Evolutionary conservation across 2,329 filamentous ascomycete genomes (phyloP).

Genomic region (Cladosporium velox): DNA sequence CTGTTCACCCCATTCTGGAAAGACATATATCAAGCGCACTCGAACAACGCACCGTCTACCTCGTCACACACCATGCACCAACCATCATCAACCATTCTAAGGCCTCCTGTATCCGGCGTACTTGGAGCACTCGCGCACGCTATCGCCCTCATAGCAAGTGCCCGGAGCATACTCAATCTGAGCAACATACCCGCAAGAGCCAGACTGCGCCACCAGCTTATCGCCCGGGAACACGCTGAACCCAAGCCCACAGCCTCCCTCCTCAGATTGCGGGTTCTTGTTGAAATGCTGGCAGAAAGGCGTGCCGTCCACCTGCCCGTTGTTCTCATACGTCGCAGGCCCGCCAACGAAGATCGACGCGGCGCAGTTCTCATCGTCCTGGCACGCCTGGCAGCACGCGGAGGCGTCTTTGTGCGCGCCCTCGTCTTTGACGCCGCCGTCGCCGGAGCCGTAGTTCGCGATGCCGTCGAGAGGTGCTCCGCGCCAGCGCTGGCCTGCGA

Average conservation of each 20-base stretch:
- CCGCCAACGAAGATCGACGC: slow-evolving; percentile 1
- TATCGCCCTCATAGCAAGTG: not conserved
- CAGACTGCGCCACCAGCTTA: not conserved
- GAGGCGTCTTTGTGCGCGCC: slow-evolving; percentile 16
- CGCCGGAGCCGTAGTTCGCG: no score
- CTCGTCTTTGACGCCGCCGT: not conserved
- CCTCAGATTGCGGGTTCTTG: not conserved
- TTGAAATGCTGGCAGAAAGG: not conserved
- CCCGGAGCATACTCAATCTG: not conserved
- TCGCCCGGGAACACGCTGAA: slow-evolving; percentile 8
- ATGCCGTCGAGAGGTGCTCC: no score
- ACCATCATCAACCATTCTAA: not conserved
- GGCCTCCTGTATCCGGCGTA: not conserved
- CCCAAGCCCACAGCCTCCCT: not conserved
- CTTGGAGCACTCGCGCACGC: not conserved
- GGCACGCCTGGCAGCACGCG: slow-evolving; percentile 16
- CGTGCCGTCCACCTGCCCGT: not conserved
- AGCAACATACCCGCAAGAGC: slow-evolving; percentile 11
- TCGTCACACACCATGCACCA: not conserved
- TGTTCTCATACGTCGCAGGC: not conserved
- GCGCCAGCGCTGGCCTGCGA: no score
- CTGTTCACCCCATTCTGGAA: not conserved
- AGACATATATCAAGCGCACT: not conserved
- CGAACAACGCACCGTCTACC: not conserved
- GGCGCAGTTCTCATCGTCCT: slow-evolving; percentile 5